Base-by-base conservation (phyloP, 805 yeast genomes). In the Yarrowia bubula region DNA sequence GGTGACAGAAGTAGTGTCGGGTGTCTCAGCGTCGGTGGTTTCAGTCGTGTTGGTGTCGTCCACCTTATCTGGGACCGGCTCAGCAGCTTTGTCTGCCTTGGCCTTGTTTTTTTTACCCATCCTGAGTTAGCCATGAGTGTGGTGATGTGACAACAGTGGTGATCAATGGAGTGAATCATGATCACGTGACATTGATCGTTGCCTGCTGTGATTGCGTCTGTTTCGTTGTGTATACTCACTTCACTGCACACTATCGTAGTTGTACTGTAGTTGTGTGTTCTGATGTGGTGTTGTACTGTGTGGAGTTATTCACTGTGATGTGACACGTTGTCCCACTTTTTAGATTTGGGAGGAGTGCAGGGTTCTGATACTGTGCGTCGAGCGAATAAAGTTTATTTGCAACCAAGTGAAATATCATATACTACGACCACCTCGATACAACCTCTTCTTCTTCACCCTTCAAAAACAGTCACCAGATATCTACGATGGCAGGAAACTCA, bases 51-150 rank as follows among this genome's bases (percentile, higher is more conserved):
- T 43, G 18, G 42, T 4, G 11, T 11, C 18, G 33, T 17, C 4
- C 17, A 28, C 18, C 28, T 38, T 22, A 5, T 22, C 28, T 22
- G 28, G 28, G 28, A 22, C 39, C 14, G 44, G 33, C 46, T 43
- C 64, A 15, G 37, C 44, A 7, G 63, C 64, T 15, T 28, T 28
- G 47, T 17, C 60, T 31, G 44, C 64, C 44, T 63, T 44, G 51
- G 65, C 38, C 64, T 39, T 55, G 47, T 55, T 55, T 41, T 55
- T 55, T 32, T 53, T 53, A 38, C 61, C 61, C 61, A 55, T 55
- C 11, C 55, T 48, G 55, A 17, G 55, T 48, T 35, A 48, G 42
- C 7, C 17, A 18, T 4, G 28, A 3, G 28, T n/a, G 53, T 28
- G 51, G 53, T 44, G 46, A 5, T 9, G 61, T 55, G 61, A 55